Evolutionary conservation across 2,329 filamentous ascomycete genomes (phyloP).

Genomic region (Diaporthe sp.): DNA sequence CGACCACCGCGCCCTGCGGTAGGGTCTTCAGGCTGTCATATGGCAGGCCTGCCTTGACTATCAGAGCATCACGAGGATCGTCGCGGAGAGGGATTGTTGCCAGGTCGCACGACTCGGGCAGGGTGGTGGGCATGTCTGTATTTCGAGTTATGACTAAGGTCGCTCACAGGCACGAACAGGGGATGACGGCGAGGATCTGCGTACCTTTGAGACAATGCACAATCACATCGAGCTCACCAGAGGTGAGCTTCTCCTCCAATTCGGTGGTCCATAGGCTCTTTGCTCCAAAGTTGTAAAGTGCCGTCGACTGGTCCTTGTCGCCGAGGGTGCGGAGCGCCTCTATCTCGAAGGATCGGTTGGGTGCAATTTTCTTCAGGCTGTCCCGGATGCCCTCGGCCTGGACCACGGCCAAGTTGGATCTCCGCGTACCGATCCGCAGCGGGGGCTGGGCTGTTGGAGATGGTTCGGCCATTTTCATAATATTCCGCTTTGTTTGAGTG

Average conservation of each 20-base stretch:
- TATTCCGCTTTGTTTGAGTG: not conserved
- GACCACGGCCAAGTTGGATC: conserved; percentile 15
- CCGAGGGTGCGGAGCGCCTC: conserved; percentile 15
- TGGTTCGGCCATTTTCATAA: not conserved
- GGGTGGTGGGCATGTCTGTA: conserved; percentile 14
- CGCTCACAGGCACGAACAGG: not conserved
- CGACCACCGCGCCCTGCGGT: conserved; percentile 1
- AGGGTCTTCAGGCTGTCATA: not conserved
- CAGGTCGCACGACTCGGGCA: conserved; percentile 3
- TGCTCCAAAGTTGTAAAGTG: conserved; percentile 11
- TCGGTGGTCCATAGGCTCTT: conserved; percentile 23
- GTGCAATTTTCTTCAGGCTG: conserved; percentile 13
- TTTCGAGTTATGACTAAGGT: not conserved
- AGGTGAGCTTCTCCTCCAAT: conserved; percentile 5
- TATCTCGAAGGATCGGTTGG: conserved; percentile 7
- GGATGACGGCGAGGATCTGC: not conserved
- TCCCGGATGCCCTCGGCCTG: conserved; percentile 13
- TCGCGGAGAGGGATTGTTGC: conserved; percentile 1
- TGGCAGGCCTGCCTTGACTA: conserved; percentile 18
- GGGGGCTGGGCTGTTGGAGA: not conserved
- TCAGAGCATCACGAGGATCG: conserved; percentile 11
- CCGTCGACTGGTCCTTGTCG: conserved; percentile 18
- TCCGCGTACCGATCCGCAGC: conserved; percentile 5
- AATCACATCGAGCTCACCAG: not conserved
- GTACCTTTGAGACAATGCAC: conserved; percentile 10